A percentile compares a stretch with the other conserved stretches of the same genome.
These are phyloP conservation scores for Closterium sp. DNA, from an alignment of 139 green algal genomes.

Conservation along the genomic window DNA sequence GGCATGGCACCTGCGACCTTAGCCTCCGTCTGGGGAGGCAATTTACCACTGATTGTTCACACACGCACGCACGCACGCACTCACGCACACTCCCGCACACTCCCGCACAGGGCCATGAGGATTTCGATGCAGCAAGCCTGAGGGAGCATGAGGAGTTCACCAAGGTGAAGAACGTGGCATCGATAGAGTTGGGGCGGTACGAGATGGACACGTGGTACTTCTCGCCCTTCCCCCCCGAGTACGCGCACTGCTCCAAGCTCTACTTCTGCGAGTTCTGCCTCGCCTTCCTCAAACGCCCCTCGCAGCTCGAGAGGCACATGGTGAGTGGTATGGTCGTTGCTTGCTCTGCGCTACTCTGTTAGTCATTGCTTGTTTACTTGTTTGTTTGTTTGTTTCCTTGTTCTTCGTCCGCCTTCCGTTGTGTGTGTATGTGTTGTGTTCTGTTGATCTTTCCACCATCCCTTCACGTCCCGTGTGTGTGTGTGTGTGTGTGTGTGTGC, in stretches of 20 bases:
- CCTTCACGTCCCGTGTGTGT: background rate
- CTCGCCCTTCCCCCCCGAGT: constrained; percentile 89
- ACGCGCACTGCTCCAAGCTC: constrained; percentile 87
- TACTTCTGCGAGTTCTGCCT: constrained; percentile 97
- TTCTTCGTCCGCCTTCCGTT: background rate
- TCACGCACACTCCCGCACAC: background rate
- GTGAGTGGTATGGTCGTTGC: too few relatives aligned
- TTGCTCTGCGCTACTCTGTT: background rate
- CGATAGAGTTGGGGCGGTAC: constrained; percentile 89
- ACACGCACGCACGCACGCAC: background rate
- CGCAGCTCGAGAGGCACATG: constrained; percentile 89
- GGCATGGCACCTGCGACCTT: too few relatives aligned
- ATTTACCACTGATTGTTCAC: background rate
- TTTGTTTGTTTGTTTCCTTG: background rate
- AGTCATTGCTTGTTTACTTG: background rate
- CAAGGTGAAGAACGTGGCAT: constrained; percentile 96
- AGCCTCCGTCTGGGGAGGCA: too few relatives aligned
- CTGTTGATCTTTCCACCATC: background rate
- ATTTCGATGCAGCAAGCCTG: constrained; percentile 85
- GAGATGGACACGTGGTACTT: constrained; percentile 99
- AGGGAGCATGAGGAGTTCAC: constrained; percentile 98
- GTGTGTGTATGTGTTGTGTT: background rate
- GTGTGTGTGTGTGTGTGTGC: background rate
- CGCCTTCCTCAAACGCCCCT: constrained; percentile 71
- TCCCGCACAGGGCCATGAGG: constrained; percentile 73